Base-by-base conservation (phyloP, 2,329 filamentous ascomycete species). In the Pyricularia grisea region DNA sequence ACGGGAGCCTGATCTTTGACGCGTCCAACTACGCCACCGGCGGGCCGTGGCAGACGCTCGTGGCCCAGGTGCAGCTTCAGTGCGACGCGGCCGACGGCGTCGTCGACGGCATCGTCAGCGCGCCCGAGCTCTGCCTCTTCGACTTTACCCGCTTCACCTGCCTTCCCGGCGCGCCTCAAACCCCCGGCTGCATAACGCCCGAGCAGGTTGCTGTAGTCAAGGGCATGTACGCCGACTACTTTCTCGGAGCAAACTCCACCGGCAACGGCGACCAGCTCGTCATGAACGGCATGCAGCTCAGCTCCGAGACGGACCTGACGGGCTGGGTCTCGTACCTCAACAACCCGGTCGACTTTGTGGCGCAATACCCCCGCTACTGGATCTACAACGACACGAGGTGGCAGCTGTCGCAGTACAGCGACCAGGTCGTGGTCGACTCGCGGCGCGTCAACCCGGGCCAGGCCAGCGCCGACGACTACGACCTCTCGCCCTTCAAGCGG, bases 61-160 rank as follows among this genome's bases (percentile, higher is more conserved):
- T 75, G 3, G 75, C 75, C 0, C 81, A 83, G 67, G 78, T 86
- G 3, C 70, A 81, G 3, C 74, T 73, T 20, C 84, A 87, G 73
- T 87, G 85, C 71, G 85, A 87, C 71, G 73, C 68, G 0, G 75
- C 80, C 28, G 85, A 87, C 70, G 84, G 84, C 1, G 75, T 84
- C 0, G 71, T 75, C 1, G 85, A 87, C 70, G 79, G 78, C 20
- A 84, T 87, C 69, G 78, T 87, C 63, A 82, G 81, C 68, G 77
- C 80, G 25, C 82, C 84, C 0, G 74, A 76, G 12, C 74, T 76
- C 9, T 87, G 85, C 73, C 73, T 78, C 67, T 79, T 85, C 64
- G 77, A 81, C 69, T 80, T 78, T 23, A 76, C 78, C n/a, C 72
- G 31, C 65, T 66, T 66, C 65, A 66, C 65, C 25, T 75, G 1